Evolutionary conservation across 495 filamentous ascomycete genomes (phyloP).

Genomic region (Parmelia sp.): DNA sequence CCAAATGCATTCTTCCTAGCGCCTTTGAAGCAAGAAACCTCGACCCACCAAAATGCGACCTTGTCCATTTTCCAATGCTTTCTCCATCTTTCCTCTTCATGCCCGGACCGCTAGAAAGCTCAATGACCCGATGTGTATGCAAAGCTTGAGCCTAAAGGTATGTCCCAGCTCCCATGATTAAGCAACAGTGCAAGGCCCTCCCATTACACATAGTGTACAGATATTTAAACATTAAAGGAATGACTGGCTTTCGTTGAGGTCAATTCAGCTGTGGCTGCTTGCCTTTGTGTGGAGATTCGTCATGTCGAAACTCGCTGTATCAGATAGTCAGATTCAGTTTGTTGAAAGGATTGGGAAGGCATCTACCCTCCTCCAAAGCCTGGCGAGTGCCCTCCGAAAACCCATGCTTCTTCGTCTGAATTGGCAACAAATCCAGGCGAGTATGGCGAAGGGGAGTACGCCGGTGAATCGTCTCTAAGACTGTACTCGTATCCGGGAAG

Average conservation of each 20-base stretch:
- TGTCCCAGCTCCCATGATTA: not conserved
- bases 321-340: conserved; percentile 10
- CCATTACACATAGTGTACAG: conserved; percentile 12
- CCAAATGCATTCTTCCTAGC: not conserved
- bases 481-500: conserved; percentile 24
- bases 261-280: conserved; percentile 13
- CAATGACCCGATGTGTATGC: not conserved
- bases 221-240: conserved; percentile 1
- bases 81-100: not conserved
- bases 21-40: not conserved
- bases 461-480: conserved; percentile 22
- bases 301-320: conserved; percentile 9
- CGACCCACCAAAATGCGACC: not conserved
- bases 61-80: not conserved
- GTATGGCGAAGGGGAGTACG: conserved; percentile 26
- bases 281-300: conserved; percentile 13
- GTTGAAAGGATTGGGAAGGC: conserved; percentile 10
- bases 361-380: conserved; percentile 24
- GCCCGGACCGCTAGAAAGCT: conserved; percentile 5
- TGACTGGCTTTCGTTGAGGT: not conserved
- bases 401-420: conserved; percentile 24
- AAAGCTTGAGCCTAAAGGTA: not conserved
- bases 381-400: conserved; percentile 24
- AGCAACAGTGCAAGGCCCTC: not conserved
- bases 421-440: conserved; percentile 26